These are phyloP conservation scores for Fusarium sp. DNA, from an alignment of 2,329 filamentous ascomycete genomes.

Conservation along the genomic window DNA sequence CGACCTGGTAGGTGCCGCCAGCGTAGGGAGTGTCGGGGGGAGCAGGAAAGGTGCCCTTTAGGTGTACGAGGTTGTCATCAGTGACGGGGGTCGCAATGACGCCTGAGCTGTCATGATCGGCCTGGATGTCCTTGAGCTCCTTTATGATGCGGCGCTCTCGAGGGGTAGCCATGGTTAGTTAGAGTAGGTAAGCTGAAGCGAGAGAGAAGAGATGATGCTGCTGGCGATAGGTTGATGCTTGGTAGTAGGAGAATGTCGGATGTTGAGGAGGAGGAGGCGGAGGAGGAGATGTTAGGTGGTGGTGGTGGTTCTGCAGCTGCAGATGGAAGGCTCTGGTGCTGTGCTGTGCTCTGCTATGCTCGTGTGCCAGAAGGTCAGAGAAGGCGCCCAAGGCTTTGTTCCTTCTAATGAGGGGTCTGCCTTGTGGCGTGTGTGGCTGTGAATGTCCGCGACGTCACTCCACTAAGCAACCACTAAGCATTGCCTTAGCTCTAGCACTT, in stretches of 20 bases:
- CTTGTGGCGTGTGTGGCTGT: conserved; percentile 13
- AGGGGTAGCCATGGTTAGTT: conserved; percentile 59
- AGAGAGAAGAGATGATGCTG: neutral
- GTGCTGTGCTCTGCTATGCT: neutral
- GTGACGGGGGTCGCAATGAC: conserved; percentile 75
- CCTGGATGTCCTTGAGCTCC: conserved; percentile 79
- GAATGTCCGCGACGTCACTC: neutral
- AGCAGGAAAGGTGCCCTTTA: conserved; percentile 84
- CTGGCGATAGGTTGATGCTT: neutral
- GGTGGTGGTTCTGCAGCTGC: conserved; percentile 3
- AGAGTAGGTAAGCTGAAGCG: conserved; percentile 44
- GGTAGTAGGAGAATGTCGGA: neutral
- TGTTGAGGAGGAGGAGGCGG: conserved; percentile 1
- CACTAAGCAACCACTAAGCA: neutral
- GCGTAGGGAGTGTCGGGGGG: conserved; percentile 95
- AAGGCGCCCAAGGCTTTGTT: neutral
- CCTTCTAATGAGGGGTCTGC: conserved; percentile 28
- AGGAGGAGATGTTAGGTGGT: neutral
- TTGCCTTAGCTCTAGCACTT: neutral
- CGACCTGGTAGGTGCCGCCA: conserved; percentile 82
- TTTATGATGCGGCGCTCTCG: conserved; percentile 74
- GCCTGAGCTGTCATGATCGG: conserved; percentile 78
- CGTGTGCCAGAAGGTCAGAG: conserved; percentile 1
- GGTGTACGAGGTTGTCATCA: conserved; percentile 79
- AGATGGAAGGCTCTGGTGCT: conserved; percentile 4